Conservation (phyloP, 768 basidiomycete genomes). For the Russula foetens region DNA sequence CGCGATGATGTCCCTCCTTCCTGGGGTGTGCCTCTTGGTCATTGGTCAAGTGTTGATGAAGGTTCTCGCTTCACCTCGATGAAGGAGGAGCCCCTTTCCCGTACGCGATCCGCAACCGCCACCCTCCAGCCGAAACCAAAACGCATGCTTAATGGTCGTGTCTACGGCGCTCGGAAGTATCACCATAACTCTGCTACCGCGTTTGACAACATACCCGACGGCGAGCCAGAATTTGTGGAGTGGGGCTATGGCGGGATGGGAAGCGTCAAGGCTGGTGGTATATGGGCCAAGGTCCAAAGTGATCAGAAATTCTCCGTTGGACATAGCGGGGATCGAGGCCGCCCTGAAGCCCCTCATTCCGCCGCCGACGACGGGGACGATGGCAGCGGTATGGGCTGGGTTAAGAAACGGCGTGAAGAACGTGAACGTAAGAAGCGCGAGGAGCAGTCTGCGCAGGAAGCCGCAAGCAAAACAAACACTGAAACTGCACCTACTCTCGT, state of each 20-base stretch:
- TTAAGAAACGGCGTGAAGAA: constrained; percentile 50
- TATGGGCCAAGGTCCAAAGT: constrained; percentile 20
- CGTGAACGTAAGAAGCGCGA: constrained; percentile 40
- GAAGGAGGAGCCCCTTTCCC: not conserved
- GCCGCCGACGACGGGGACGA: constrained; percentile 50
- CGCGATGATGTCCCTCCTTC: constrained; percentile 23
- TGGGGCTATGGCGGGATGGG: constrained; percentile 88
- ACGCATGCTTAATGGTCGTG: constrained; percentile 73
- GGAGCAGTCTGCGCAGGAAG: constrained; percentile 27
- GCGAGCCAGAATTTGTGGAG: constrained; percentile 79
- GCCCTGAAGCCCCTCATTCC: constrained; percentile 24
- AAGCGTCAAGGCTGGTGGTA: constrained; percentile 28
- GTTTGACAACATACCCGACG: constrained; percentile 43
- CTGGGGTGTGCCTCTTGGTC: constrained; percentile 4
- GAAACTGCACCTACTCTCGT: not conserved
- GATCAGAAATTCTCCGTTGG: constrained; percentile 17
- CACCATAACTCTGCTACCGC: constrained; percentile 25
- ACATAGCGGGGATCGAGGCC: not conserved
- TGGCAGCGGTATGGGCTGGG: constrained; percentile 81
- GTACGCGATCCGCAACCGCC: not conserved
- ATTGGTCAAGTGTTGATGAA: constrained; percentile 7
- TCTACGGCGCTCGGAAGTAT: constrained; percentile 47
- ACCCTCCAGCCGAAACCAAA: not conserved
- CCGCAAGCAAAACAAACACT: constrained; percentile 23
- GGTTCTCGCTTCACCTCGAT: not conserved